Evolutionary conservation across 768 basidiomycete genomes (phyloP).

Genomic region (Crassisporium funariophilum): DNA sequence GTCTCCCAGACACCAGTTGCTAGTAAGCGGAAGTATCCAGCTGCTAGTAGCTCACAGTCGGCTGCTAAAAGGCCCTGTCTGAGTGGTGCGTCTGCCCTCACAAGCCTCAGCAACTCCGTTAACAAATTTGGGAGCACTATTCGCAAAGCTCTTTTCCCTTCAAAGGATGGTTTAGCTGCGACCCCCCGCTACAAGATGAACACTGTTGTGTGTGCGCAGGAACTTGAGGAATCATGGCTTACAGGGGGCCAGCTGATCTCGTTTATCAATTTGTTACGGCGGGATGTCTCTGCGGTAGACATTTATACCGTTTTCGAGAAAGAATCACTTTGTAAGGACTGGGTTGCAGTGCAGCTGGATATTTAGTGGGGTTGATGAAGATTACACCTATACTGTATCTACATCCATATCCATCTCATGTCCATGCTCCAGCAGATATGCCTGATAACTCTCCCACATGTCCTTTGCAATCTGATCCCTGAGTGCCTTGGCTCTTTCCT

Average conservation of each 20-base stretch:
- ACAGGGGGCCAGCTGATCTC: not conserved
- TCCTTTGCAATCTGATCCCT: slow-evolving; percentile 14
- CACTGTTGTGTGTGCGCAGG: not conserved
- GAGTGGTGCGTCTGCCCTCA: no score
- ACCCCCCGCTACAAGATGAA: not conserved
- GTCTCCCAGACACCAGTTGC: no score
- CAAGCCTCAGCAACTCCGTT: no score
- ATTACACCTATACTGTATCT: no score
- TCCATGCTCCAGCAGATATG: slow-evolving; percentile 7
- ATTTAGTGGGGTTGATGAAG: no score
- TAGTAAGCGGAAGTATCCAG: no score
- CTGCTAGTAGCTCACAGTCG: no score
- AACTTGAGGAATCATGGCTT: not conserved
- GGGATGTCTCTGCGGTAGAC: not conserved
- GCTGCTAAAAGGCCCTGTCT: no score
- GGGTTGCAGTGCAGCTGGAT: not conserved
- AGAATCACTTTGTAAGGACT: not conserved
- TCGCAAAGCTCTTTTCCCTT: no score
- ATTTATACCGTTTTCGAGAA: not conserved
- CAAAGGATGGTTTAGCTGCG: not conserved
- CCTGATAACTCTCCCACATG: slow-evolving; percentile 22
- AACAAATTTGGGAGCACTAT: no score
- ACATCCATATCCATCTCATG: not conserved
- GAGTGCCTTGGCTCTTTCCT: slow-evolving; percentile 3
- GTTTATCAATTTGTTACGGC: not conserved